Evolutionary conservation across 2,329 filamentous ascomycete species (phyloP).

Genomic region (Phoma sp.): DNA sequence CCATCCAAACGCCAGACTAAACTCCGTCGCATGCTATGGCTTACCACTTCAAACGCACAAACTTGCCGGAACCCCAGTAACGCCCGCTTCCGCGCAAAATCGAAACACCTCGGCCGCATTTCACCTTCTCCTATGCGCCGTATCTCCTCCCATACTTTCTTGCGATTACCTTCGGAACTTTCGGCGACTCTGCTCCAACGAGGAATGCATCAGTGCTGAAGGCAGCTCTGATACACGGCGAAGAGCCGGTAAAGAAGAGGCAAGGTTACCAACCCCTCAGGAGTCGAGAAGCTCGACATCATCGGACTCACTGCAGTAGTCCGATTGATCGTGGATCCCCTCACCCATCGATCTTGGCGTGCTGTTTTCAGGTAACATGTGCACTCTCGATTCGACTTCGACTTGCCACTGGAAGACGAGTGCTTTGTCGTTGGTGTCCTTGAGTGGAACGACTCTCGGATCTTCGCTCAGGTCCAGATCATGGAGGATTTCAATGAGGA

Average conservation of each 20-base stretch:
- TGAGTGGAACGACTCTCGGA: constrained; percentile 25
- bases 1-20: background rate
- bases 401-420: constrained; percentile 31
- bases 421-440: constrained; percentile 28
- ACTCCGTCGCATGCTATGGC: background rate
- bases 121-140: background rate
- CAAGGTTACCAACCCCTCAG: background rate
- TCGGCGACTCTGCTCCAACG: background rate
- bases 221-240: background rate
- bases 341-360: constrained; percentile 40
- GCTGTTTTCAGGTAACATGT: constrained; percentile 38
- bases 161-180: background rate
- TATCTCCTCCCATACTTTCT: too few relatives aligned
- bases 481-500: constrained; percentile 30
- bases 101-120: background rate
- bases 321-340: constrained; percentile 41
- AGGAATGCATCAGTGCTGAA: background rate
- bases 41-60: background rate
- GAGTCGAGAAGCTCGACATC: constrained; percentile 34
- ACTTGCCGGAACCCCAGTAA: background rate
- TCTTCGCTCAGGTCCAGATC: constrained; percentile 29
- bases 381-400: constrained; percentile 33
- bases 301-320: constrained; percentile 49
- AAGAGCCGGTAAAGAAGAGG: background rate
- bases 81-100: background rate